Base-by-base conservation (phyloP, 78 protist species). In the Mantamonas sphyraenae region DNA sequence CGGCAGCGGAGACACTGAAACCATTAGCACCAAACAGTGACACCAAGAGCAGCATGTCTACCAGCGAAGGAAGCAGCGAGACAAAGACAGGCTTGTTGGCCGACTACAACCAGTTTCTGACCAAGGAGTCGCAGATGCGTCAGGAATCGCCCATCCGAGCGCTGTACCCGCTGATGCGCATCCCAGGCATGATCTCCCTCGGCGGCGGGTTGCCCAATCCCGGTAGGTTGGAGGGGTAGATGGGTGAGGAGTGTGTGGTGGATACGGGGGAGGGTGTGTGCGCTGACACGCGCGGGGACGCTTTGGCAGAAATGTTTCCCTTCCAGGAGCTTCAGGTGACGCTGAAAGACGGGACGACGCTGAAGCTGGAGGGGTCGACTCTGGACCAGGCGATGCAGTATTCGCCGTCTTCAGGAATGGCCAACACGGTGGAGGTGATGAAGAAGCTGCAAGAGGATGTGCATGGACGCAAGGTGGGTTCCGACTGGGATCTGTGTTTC, bases 181-280 rank as follows among this genome's bases (percentile, higher is more conserved):
- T 38, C 7, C 77, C 77, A 12, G 77, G 77, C 28, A 72, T 72
- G 77, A 38, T 71, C 40, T 59, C 59, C 3, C 64, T 65, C 19
- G 82, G 82, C 0, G 82, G 76, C 1, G 82, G 82, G 19, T 4
- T 63, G 64, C 82, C 82, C 39, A 68, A 77, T 57, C 71, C 82
- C 0, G 28, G 24, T 3, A 53, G 59, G 7, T 77, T 77, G n/a
- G n/a, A n/a, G n/a, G n/a, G n/a, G n/a, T n/a, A n/a, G n/a, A n/a
- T n/a, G n/a, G n/a, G n/a, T n/a, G n/a, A n/a, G n/a, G n/a, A n/a
- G n/a, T n/a, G n/a, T n/a, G n/a, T n/a, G n/a, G n/a, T n/a, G n/a
- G n/a, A n/a, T n/a, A n/a, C n/a, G n/a, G n/a, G n/a, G n/a, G n/a
- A n/a, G n/a, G n/a, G n/a, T n/a, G n/a, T n/a, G n/a, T n/a, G n/a